phyloP scores from a whole-genome alignment of 352 stramenopile genomes.

The Thraustochytrium sp. region DNA sequence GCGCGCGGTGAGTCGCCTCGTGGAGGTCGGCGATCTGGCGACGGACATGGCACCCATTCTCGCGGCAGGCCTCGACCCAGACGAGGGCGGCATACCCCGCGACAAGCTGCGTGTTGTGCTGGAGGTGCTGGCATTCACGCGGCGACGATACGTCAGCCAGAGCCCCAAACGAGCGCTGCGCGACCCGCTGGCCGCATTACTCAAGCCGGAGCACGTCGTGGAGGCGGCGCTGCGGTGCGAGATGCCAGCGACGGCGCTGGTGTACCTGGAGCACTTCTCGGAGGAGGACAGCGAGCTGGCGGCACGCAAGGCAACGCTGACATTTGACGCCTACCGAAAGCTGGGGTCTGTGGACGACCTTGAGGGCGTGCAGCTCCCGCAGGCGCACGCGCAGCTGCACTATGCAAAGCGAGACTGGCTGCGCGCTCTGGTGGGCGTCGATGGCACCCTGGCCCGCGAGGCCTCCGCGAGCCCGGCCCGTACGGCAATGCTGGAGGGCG shows the following conservation, averaged over 20 bases:
- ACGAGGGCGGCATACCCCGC: neutral
- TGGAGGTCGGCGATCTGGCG: neutral
- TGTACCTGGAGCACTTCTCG: neutral
- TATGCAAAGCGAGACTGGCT: slow-evolving; percentile 7
- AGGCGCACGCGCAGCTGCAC: neutral
- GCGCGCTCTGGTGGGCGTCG: neutral
- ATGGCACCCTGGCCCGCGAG: neutral
- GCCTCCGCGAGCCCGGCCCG: neutral
- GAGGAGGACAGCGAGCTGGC: too few species aligned
- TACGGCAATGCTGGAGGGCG: neutral
- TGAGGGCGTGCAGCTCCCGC: neutral
- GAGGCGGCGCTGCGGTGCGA: neutral
- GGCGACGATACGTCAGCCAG: neutral
- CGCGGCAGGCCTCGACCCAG: neutral
- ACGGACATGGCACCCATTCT: neutral
- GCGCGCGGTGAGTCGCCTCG: neutral
- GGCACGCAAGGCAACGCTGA: neutral
- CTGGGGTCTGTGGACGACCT: neutral
- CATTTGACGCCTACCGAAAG: neutral
- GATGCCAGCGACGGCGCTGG: neutral
- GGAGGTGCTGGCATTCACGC: neutral
- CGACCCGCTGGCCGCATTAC: neutral
- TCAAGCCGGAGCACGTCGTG: neutral
- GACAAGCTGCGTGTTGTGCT: slow-evolving; percentile 1
- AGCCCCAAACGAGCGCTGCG: neutral